Evolutionary conservation across 2,329 filamentous ascomycete species (phyloP), one percentile per base, ranked within the genome.

Genomic region (Pseudogymnoascus sp.): DNA sequence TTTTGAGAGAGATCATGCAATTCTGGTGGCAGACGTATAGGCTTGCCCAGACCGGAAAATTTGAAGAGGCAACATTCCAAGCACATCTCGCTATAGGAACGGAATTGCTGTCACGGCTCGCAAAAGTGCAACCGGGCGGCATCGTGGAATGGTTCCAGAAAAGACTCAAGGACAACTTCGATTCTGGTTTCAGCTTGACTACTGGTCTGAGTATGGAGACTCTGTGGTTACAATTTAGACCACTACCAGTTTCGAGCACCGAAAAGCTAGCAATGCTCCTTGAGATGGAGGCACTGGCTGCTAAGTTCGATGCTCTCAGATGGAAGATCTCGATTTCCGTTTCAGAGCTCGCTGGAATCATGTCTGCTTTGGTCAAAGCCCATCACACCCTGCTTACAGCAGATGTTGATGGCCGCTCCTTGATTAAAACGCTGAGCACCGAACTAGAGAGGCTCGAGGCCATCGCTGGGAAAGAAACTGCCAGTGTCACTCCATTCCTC

Each of bases 161-260:
- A 0, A 77, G 74, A 5, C 69, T 88, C 1, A 75, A 81, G 45
- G 76, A 76, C 40, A 80, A 81, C 59, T 93, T 96, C 70, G 81
- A 83, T 23, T 81, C 84, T 14, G 86, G 85, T 1, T 93, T 92
- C 76, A 85, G 86, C 62, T 77, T 96, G 12, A 86, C 80, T 0
- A 92, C 88, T 1, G 92, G 91, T 0, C 77, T 92, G 11, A 88
- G 85, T 67, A 95, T 96, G 89, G 89, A 95, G 71, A 73, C 78
- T 7, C 80, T 96, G 4, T 96, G 93, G 93, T 83, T 84, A 43
- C 70, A 79, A 1, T 83, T 96, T 70, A 84, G 89, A 61, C 90
- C 92, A 0, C 73, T 77, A 9, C 80, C 85, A 4, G 78, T 87
- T 21, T 74, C 79, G 1, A 78, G 79, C 16, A 72, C 76, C 23